Evolutionary conservation across 148 eudicot species (phyloP).

Genomic region (Diospyros lotus): DNA sequence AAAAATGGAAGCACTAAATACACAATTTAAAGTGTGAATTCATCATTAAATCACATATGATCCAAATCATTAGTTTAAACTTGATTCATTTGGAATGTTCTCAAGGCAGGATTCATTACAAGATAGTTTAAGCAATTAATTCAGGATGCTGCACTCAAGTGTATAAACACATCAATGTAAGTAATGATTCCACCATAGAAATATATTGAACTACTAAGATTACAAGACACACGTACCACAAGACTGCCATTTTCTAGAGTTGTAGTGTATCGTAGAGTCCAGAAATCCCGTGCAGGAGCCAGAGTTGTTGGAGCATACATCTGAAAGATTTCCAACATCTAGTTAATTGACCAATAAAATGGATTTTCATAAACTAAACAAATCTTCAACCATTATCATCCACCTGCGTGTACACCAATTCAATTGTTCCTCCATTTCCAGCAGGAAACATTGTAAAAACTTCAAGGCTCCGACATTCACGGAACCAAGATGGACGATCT

Average conservation of each 20-base stretch:
- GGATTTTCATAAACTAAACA: not conserved
- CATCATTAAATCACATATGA: not conserved
- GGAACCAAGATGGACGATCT: slow-evolving; percentile 97
- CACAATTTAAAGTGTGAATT: not conserved
- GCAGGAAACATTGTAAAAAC: slow-evolving; percentile 81
- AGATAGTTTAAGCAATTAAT: not conserved
- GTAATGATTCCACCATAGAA: not conserved
- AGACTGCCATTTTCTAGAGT: slow-evolving; percentile 86
- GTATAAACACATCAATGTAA: not conserved
- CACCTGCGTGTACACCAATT: slow-evolving; percentile 87
- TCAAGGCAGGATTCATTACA: not conserved
- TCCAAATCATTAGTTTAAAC: not conserved
- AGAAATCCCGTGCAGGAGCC: slow-evolving; percentile 94
- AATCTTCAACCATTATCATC: not conserved
- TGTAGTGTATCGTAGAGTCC: slow-evolving; percentile 92
- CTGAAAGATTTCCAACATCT: slow-evolving; percentile 30
- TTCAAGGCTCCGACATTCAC: slow-evolving; percentile 95
- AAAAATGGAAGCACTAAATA: too few relatives aligned
- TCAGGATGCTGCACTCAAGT: not conserved
- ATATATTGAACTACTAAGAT: not conserved
- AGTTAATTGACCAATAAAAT: slow-evolving; percentile 1
- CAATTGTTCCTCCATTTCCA: slow-evolving; percentile 94
- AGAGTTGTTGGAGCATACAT: slow-evolving; percentile 90
- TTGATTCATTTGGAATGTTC: not conserved
- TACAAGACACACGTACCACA: slow-evolving; percentile 52